phyloP scores from a whole-genome alignment of 441 rosid genomes.

The Arabidopsis lyrata region DNA sequence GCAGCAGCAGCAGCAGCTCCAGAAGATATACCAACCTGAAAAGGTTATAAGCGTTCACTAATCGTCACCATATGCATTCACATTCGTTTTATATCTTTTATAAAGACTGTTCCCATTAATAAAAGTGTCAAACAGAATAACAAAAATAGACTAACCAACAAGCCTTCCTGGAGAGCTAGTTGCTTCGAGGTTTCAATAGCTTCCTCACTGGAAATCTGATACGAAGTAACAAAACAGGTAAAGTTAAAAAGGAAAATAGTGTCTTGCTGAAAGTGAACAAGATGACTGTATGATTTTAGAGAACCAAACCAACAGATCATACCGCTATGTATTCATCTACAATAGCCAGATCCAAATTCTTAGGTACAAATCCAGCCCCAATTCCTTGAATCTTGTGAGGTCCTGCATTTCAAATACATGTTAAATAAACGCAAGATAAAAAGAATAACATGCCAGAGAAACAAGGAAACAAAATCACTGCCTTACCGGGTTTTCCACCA shows the following conservation, averaged over 20 bases:
- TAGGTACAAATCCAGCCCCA: constrained; percentile 97
- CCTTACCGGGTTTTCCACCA: constrained; percentile 98
- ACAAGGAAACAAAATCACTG: constrained; percentile 12
- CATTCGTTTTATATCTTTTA: neutral
- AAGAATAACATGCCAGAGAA: constrained; percentile 19
- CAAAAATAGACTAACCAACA: constrained; percentile 68
- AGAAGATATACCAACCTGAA: constrained; percentile 94
- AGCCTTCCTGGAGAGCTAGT: constrained; percentile 95
- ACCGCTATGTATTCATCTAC: constrained; percentile 95
- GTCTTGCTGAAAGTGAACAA: constrained; percentile 25
- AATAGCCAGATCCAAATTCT: constrained; percentile 74
- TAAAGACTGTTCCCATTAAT: neutral
- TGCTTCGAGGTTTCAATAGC: constrained; percentile 96
- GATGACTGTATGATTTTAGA: neutral
- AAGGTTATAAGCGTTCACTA: constrained; percentile 16
- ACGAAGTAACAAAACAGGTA: constrained; percentile 30
- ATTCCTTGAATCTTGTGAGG: constrained; percentile 99
- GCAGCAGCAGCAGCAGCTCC: constrained; percentile 94
- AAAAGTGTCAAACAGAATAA: neutral
- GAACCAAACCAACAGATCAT: constrained; percentile 19
- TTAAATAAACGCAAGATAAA: neutral
- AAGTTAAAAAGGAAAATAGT: constrained; percentile 7
- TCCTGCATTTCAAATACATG: constrained; percentile 57
- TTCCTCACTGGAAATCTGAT: constrained; percentile 90
- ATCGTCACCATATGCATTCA: constrained; percentile 8